Percentiles rank a stretch among this genome's conserved stretches.
phyloP scores from a whole-genome alignment of 768 basidiomycete species.

The Phylloporus sp. region DNA sequence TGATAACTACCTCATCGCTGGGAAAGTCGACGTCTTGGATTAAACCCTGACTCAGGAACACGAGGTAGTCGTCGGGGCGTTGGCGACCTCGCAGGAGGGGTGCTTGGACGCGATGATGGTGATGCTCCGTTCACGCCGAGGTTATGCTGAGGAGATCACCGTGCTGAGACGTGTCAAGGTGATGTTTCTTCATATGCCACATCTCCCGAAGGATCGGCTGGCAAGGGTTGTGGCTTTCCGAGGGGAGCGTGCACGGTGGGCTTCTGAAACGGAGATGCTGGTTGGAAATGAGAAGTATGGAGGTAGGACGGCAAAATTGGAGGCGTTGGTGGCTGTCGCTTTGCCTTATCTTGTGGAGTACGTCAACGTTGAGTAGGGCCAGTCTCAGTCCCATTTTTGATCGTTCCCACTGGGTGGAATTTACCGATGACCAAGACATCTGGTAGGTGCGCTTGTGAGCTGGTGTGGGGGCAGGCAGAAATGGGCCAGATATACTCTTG shows the following conservation, averaged over 20 bases:
- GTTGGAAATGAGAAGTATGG: neutral
- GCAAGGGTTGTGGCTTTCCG: neutral
- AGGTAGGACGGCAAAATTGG: neutral
- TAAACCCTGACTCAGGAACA: too few relatives aligned
- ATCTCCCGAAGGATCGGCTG: neutral
- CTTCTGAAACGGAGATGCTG: neutral
- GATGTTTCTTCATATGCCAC: neutral
- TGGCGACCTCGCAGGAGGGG: constrained; percentile 12
- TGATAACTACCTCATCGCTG: too few relatives aligned
- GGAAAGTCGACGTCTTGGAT: too few relatives aligned
- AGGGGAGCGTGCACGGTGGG: neutral
- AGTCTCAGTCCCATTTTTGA: too few relatives aligned
- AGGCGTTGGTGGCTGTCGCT: constrained; percentile 2
- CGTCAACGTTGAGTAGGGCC: neutral
- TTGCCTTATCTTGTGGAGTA: constrained; percentile 7
- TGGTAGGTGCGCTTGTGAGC: too few relatives aligned
- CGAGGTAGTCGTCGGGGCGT: too few relatives aligned
- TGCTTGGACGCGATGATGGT: constrained; percentile 8
- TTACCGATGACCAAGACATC: too few relatives aligned
- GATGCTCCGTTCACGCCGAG: constrained; percentile 13
- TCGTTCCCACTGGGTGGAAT: too few relatives aligned
- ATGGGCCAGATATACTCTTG: too few relatives aligned
- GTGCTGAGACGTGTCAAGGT: too few relatives aligned
- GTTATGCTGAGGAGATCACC: too few relatives aligned
- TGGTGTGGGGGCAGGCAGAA: too few relatives aligned